Base-by-base conservation (phyloP, 2,329 filamentous ascomycete species). In the Colletotrichum ledebouriae region DNA sequence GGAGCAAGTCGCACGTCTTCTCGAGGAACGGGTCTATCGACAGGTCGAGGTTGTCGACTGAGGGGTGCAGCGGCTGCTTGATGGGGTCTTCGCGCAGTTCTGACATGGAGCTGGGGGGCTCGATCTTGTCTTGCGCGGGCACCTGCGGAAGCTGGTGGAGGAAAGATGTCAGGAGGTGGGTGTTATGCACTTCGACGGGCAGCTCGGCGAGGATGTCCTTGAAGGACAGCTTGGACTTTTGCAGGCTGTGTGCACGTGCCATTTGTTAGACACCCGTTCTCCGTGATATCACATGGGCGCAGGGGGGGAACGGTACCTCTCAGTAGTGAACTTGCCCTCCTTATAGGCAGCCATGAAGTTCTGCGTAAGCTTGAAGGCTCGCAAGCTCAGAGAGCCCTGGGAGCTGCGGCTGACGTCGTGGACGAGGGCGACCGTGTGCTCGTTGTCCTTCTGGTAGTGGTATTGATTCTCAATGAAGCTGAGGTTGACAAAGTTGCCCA, bases 391-490 rank as follows among this genome's bases (percentile, higher is more conserved):
- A 73, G 92, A 91, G 46, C 96, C 96, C 82, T 98, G 94, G 10
- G 94, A 94, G 80, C 94, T 98, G 80, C 94, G 90, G 88, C 93
- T 97, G 74, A 97, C 93, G 78, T 99, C 96, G 82, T 98, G 94
- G 42, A 99, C 93, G 63, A 99, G 86, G 55, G 94, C 94, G 50
- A 98, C 89, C 6, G 93, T 94, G 80, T 88, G 87, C 82, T 96
- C 93, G 79, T 97, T 97, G 75, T 97, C 93, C 81, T 93, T 96
- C 86, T 99, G 96, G 86, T 97, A 98, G 85, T 94, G 92, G 83
- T 90, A 94, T 82, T 98, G 94, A 85, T 98, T 99, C 87, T 99
- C 96, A 81, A 99, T 93, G 78, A 97, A 94, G 85, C 92, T 93
- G 78, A 92, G 81, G 85, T 94, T 98, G 86, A 98, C 87, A 75